Evolutionary conservation across 2,329 filamentous ascomycete genomes (phyloP), one percentile per base, ranked within the genome.

Genomic region (Teratosphaeria epicoccoides): DNA sequence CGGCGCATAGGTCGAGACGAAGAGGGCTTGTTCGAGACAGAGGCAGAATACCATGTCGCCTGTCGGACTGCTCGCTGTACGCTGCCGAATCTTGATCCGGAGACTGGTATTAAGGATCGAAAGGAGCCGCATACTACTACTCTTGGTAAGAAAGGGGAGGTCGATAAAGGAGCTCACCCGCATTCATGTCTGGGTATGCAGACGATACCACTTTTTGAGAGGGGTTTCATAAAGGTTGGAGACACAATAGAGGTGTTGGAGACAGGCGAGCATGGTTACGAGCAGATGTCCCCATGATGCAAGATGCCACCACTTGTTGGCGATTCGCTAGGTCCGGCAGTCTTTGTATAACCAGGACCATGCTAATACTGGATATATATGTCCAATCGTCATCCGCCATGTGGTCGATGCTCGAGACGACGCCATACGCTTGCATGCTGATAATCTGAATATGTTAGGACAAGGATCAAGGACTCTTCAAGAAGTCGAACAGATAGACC

Each of bases 11-110:
- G 55, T 1, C 49, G 50, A 20, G 43, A 55, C 20, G 25, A 47
- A 6, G 22, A 56, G n/a, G 46, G 49, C 24, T 29, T 57, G 6
- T 54, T 52, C 14, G 52, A 53, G 20, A 53, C 47, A 9, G 72
- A 72, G 5, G 68, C 68, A 2, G 71, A 72, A 12, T 78, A 76
- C 52, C 73, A 81, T 54, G 70, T 79, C 10, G 73, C 81, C 0
- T 84, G 82, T 60, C 78, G 83, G 25, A 86, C 83, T 0, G 80
- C 82, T 0, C 76, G 84, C 50, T 88, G 85, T 69, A 85, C 82
- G 59, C 66, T 88, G 59, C 84, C 84, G 20, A 88, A 88, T 58
- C 81, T 87, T 1, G 76, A 87, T 63, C 83, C 77, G 0, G 71
- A 72, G 17, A 81, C 73, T 5, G 85, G 78, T n/a, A 62, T 75